Base-by-base conservation (phyloP, 2,329 filamentous ascomycete genomes). In the Cercospora sesami region DNA sequence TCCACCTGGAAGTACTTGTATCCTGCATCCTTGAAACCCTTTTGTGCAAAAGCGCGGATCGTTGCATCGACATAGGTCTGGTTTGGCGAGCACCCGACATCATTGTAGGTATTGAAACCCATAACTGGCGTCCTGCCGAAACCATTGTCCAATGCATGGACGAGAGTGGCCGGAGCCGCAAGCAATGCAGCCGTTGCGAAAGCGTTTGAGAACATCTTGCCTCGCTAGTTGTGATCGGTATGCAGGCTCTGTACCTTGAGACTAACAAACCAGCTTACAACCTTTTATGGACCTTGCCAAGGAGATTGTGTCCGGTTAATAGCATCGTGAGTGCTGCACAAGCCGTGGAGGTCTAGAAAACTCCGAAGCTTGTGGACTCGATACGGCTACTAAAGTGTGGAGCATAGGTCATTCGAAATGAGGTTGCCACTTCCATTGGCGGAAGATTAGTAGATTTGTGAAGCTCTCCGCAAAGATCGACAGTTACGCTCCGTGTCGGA, bases 1-100 rank as follows among this genome's bases (percentile, higher is more conserved):
- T 89, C 87, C 0, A 83, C 81, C 0, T 85, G 86, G 33, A 88
- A 83, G 65, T 84, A 83, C 1, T 78, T 81, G 72, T 90, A 89
- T 5, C 87, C 87, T 1, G 66, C 55, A 23, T 60, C 58, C 16
- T 28, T 31, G 45, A 73, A 71, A 14, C 68, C 71, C 28, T 69
- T 62, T 5, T 51, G 51, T 3, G 68, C 39, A n/a, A 75, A 69
- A 12, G 70, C 65, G 31, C 69, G 66, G 59, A 75, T 74, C 0
- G 71, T 72, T 23, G 31, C 65, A 10, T 69, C 55, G 2, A 74
- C 58, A 39, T 68, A 73, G 10, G 71, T 66, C 26, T 69, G 64
- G 18, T 75, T 74, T n/a, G 67, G 69, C 2, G 70, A 68, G 42
- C 74, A 75, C 4, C 61, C 72, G 5, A 72, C 68, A 33, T 70